A percentile compares a stretch with the other conserved stretches of the same genome.
These are phyloP conservation scores for Dendrobium nobile DNA, from an alignment of 106 monocot species.

Conservation along the genomic window DNA sequence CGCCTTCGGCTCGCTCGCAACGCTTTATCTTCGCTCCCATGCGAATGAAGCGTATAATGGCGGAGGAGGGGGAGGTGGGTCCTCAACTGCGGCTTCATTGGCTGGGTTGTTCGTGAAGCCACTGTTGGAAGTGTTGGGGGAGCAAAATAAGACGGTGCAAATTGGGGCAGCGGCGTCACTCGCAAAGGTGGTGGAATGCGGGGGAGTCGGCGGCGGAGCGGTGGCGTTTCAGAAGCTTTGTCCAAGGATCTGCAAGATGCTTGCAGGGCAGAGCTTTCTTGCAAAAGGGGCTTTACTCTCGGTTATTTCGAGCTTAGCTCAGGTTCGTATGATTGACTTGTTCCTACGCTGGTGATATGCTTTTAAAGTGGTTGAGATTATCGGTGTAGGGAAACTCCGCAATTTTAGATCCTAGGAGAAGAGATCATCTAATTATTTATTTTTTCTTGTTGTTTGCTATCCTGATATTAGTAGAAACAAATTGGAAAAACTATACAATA, in stretches of 20 bases:
- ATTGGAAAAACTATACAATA: too few species aligned
- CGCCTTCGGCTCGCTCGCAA: slow-evolving; percentile 40
- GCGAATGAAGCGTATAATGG: slow-evolving; percentile 1
- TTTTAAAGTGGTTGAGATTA: not conserved
- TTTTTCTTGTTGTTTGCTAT: too few species aligned
- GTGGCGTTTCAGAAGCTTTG: slow-evolving; percentile 60
- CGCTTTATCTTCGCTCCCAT: slow-evolving; percentile 44
- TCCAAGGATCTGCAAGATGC: slow-evolving; percentile 73
- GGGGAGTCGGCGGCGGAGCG: slow-evolving; percentile 3
- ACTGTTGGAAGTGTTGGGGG: slow-evolving; percentile 75
- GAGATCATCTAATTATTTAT: not conserved
- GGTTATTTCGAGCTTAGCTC: slow-evolving; percentile 64
- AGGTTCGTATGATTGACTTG: slow-evolving; percentile 32
- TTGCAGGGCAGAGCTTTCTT: slow-evolving; percentile 60
- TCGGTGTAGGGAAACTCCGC: not conserved
- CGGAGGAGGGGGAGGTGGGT: slow-evolving; percentile 10
- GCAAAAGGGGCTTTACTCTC: slow-evolving; percentile 76
- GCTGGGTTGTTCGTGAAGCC: slow-evolving; percentile 75
- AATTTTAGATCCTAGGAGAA: not conserved
- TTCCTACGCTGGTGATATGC: not conserved
- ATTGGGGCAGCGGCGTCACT: slow-evolving; percentile 63
- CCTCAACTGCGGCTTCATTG: slow-evolving; percentile 16
- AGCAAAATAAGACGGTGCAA: slow-evolving; percentile 81
- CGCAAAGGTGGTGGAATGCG: slow-evolving; percentile 71
- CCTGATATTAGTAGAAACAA: too few species aligned